phyloP scores from a whole-genome alignment of 257 asterid species.

The Paraleonurus japonicus region DNA sequence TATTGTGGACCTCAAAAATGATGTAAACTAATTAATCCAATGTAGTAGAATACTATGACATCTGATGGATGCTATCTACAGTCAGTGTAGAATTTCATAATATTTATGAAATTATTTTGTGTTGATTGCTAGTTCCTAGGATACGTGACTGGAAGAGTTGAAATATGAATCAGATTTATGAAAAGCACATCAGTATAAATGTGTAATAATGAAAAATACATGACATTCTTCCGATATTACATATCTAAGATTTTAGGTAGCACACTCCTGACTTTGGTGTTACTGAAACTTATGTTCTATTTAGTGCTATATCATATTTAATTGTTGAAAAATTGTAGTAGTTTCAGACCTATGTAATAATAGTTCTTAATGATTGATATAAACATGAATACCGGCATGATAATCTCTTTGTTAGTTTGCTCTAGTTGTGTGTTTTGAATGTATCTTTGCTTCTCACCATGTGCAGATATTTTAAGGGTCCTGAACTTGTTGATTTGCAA shows the following conservation, averaged over 20 bases:
- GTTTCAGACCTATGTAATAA: background rate
- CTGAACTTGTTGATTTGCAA: slow-evolving; percentile 97
- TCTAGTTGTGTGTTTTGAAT: background rate
- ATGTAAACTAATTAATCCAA: background rate
- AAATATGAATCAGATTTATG: background rate
- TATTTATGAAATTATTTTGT: background rate
- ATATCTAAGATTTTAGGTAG: background rate
- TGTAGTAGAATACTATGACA: background rate
- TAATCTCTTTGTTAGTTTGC: background rate
- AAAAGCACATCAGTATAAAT: background rate
- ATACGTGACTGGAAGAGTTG: background rate
- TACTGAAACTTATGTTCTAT: background rate
- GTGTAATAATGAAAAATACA: background rate
- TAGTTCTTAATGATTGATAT: slow-evolving; percentile 3
- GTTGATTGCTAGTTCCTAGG: background rate
- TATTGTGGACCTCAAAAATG: background rate
- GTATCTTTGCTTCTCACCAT: background rate
- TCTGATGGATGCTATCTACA: background rate
- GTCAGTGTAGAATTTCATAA: background rate
- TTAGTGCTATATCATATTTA: background rate
- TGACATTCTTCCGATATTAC: background rate
- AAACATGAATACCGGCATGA: background rate
- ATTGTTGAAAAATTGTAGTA: background rate
- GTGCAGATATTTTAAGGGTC: slow-evolving; percentile 71
- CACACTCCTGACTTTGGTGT: slow-evolving; percentile 1